Base-by-base conservation (phyloP, 768 basidiomycete genomes). In the Suillus tomentosus region DNA sequence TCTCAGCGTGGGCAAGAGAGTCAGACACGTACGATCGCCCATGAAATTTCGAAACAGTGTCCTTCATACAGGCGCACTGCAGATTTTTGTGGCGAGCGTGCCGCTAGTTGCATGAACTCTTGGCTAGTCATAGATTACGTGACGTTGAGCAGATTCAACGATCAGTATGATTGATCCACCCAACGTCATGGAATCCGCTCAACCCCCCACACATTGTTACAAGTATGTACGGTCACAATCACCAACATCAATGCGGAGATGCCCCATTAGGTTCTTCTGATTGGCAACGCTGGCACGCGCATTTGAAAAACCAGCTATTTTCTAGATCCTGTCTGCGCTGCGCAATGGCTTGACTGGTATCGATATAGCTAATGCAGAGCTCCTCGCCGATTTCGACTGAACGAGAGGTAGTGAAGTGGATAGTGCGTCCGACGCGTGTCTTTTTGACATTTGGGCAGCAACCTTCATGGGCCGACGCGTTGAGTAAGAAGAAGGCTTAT, bases 351-450 rank as follows among this genome's bases (percentile, higher is more conserved):
- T 63, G 64, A 42, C 72, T 67, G 8, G 72, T 74, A 34, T 79
- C 81, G 58, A 85, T 79, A 64, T 87, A 88, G 61, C 80, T 84
- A 70, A 85, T 87, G 67, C 84, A 87, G 54, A 88, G 67, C 53
- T 88, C 85, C 62, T 87, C 84, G 4, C 83, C 86, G 4, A 72
- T 73, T 5, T 68, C 66, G n/a, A 87, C 73, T 54, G 77, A 77
- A 10, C 77, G 72, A 10, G 76, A 76, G 14, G 82, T 79, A 65
- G 81, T 78, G 68, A 87, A 87, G 45, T 79, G 76, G 48, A 86
- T 74, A 0, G 72, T 67, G n/a, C 82, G 79, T 24, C 81, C 81
- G 7, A 73, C 67, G 48, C 83, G 78, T 24, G 69, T 74, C 70
- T 85, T 87, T 36, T 74, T 74, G 13, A 87, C 67, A 59, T 85